Base-by-base conservation (phyloP, 805 yeast species). In the Kodamaea laetipori region DNA sequence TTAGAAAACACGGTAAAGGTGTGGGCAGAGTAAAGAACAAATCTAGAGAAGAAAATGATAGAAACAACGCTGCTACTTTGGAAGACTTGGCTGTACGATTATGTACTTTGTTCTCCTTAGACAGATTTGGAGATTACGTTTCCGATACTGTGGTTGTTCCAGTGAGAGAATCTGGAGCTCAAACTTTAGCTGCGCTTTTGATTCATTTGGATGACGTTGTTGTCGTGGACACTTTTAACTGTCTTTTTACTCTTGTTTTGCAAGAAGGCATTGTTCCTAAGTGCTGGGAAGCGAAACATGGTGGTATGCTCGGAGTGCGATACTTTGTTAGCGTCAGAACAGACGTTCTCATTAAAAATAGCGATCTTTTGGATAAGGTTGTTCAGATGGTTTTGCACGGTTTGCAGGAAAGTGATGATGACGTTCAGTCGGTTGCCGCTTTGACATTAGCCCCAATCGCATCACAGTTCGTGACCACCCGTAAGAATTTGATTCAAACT, bases 101-200 rank as follows among this genome's bases (percentile, higher is more conserved):
- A 36, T 74, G 95, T 56, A 85, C 95, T 4, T 71, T 94, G 9
- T 88, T 94, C 63, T 92, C 97, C 2, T 70, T 94, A 41, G 99
- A 94, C 66, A 69, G 98, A 54, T 94, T 94, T 66, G 98, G 97
- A 37, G 99, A 94, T 68, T 94, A 87, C 63, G 96, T 94, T 24
- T 84, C 95, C 33, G 99, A 94, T 59, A 95, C 96, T 5, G 99
- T 94, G 10, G 95, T 94, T 28, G 98, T 98, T 0, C 99, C 99
- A 1, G 98, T 94, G 4, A 73, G 99, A 58, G 99, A 95, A 65
- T 89, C 96, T 26, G 89, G 92, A 21, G 97, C 97, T 0, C 99
- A 94, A 64, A 81, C 97, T 0, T 66, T 94, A 38, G 98, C 96
- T 11, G 96, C 97, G 1, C 66, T 92, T 30, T 67, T 94, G 35